Base-by-base conservation (phyloP, 768 basidiomycete species). In the Phlegmacium glaucopus region DNA sequence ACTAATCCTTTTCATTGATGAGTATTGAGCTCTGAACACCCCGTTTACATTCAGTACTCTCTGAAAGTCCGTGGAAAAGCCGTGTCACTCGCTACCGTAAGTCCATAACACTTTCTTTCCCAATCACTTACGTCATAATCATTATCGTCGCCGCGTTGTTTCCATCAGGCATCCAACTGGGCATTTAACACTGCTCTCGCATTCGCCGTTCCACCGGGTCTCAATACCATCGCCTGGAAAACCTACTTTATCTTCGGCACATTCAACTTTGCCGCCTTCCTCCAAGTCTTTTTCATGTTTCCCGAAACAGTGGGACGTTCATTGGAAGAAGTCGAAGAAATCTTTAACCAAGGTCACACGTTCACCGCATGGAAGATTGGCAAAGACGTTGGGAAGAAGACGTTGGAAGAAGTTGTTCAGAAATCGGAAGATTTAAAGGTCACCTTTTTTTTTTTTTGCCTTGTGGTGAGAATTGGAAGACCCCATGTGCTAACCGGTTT, bases 231-330 rank as follows among this genome's bases (percentile, higher is more conserved):
- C 50, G 85, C 83, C 12, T 85, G 80, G 76, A 84, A 79, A 67
- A 88, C 73, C 2, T 89, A 87, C 66, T 87, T 87, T 65, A 80
- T 88, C 62, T 87, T 89, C 59, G 85, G 82, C 8, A 67, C 84
- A 9, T 87, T 87, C 78, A 86, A 87, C 71, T 80, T 85, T 49
- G 79, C 82, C 1, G 83, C 80, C 1, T 83, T 76, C 61, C 67
- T 87, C 44, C 86, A 88, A 55, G 71, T 89, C 49, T 70, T 84
- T 58, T 88, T 90, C 76, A 83, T 84, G 75, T 90, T 79, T 75
- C 88, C 87, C 10, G 88, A 90, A 65, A 87, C 86, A 3, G 80
- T 81, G 11, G 80, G 81, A 4, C 75, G 85, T 0, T 78, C 83
- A 3, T 76, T 90, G 8, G 88, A 90, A 64, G 87, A 90, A 63